Evolutionary conservation across 441 rosid species (phyloP).

Genomic region (Hura crepitans): DNA sequence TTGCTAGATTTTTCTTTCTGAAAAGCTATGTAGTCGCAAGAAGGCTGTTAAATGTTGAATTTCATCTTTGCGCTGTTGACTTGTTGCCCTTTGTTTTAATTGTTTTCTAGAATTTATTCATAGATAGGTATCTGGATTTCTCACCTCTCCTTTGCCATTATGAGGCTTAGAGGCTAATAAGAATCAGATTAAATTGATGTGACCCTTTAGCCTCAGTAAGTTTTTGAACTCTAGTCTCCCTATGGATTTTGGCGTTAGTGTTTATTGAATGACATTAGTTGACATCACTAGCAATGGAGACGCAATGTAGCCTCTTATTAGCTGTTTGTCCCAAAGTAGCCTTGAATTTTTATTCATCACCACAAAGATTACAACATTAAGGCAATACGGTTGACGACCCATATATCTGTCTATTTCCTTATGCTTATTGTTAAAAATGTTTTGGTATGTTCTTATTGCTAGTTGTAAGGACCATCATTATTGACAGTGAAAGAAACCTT

Average conservation of each 20-base stretch:
- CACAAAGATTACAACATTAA: background rate
- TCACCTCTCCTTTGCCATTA: too few relatives aligned
- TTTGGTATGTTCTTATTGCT: background rate
- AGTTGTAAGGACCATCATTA: background rate
- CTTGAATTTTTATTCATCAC: background rate
- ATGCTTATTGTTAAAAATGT: background rate
- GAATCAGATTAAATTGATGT: too few relatives aligned
- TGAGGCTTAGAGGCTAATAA: too few relatives aligned
- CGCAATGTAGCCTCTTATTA: background rate
- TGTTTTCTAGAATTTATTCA: too few relatives aligned
- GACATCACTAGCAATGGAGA: background rate
- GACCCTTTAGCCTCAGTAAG: too few relatives aligned
- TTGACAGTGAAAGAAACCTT: background rate
- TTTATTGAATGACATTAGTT: slow-evolving; percentile 2
- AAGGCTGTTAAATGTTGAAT: too few relatives aligned
- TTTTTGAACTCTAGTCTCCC: background rate
- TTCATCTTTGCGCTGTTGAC: background rate
- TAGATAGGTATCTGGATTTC: too few relatives aligned
- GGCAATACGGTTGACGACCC: background rate
- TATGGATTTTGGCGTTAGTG: background rate
- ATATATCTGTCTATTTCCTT: background rate
- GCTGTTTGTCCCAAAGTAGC: background rate
- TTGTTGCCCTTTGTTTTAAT: too few relatives aligned
- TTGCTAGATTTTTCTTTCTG: too few relatives aligned
- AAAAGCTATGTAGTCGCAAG: too few relatives aligned